Percentiles rank a stretch among this genome's conserved stretches.
phyloP scores from a whole-genome alignment of 1,284 basidiomycete species.

The Erythrobasidium hasegawianum region DNA sequence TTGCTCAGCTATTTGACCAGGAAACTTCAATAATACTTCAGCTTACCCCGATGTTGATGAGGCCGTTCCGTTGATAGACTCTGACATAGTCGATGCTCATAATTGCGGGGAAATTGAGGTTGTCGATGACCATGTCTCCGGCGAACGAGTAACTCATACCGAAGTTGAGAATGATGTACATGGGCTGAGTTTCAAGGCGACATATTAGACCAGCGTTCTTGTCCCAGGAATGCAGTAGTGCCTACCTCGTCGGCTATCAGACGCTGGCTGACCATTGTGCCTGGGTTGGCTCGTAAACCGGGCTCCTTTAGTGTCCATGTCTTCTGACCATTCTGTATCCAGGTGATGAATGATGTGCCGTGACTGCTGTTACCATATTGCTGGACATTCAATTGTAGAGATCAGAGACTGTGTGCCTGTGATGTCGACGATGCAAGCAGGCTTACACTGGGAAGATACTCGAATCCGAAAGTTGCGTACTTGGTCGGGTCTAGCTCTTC shows the following conservation, averaged over 20 bases:
- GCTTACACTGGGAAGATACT: slow-evolving; percentile 45
- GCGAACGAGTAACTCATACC: slow-evolving; percentile 39
- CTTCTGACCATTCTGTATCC: slow-evolving; percentile 8
- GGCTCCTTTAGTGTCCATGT: slow-evolving; percentile 34
- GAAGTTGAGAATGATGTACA: slow-evolving; percentile 34
- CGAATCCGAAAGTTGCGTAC: slow-evolving; percentile 46
- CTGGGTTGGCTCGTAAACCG: slow-evolving; percentile 17
- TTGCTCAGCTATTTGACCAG: neutral
- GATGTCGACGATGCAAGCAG: too few species aligned
- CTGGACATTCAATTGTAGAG: neutral
- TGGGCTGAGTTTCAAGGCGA: neutral
- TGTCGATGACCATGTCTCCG: slow-evolving; percentile 45
- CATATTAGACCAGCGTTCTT: too few species aligned
- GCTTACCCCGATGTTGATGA: slow-evolving; percentile 27
- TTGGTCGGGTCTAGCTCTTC: slow-evolving; percentile 14
- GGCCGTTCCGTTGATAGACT: slow-evolving; percentile 45
- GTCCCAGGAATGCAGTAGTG: too few species aligned
- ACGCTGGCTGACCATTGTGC: slow-evolving; percentile 30
- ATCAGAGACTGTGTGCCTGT: too few species aligned
- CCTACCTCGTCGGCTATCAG: slow-evolving; percentile 31
- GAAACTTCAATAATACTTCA: neutral
- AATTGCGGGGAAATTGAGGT: slow-evolving; percentile 46
- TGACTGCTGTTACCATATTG: neutral
- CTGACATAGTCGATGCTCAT: slow-evolving; percentile 55
- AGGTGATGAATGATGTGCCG: slow-evolving; percentile 31